Percentiles rank a stretch among this genome's conserved stretches.
phyloP scores from a whole-genome alignment of 129 eudicot species.

The Chrysanthemum lavandulifolium region DNA sequence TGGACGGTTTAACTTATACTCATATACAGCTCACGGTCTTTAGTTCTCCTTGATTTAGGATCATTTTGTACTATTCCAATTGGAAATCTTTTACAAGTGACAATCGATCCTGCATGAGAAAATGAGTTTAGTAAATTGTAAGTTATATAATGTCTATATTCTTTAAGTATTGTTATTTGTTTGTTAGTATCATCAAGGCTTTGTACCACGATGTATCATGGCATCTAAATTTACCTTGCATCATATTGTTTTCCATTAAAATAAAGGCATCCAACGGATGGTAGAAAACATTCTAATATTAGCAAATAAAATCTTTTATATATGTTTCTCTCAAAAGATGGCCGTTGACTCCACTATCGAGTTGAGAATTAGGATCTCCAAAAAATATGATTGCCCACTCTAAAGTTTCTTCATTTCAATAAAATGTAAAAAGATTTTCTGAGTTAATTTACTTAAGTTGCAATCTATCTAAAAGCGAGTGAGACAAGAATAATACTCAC shows the following conservation, averaged over 20 bases:
- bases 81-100: neutral
- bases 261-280: neutral
- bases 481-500: slow-evolving; percentile 33
- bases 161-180: neutral
- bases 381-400: neutral
- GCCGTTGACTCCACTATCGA: neutral
- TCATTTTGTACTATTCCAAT: neutral
- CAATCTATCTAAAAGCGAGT: neutral
- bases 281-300: neutral
- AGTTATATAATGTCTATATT: neutral
- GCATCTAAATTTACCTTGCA: slow-evolving; percentile 76
- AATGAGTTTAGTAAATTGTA: neutral
- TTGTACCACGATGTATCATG: slow-evolving; percentile 84
- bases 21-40: too few relatives aligned
- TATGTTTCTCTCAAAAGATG: slow-evolving; percentile 3
- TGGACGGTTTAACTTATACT: too few relatives aligned
- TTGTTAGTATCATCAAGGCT: slow-evolving; percentile 59
- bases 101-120: neutral
- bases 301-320: neutral
- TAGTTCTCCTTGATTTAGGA: too few relatives aligned
- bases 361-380: neutral
- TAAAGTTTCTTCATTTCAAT: neutral
- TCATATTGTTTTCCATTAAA: slow-evolving; percentile 18
- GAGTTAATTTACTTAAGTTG: neutral
- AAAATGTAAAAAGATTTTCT: neutral